These are phyloP conservation scores for Nadsonia fulvescens DNA, from an alignment of 805 yeast species.

Conservation along the genomic window DNA sequence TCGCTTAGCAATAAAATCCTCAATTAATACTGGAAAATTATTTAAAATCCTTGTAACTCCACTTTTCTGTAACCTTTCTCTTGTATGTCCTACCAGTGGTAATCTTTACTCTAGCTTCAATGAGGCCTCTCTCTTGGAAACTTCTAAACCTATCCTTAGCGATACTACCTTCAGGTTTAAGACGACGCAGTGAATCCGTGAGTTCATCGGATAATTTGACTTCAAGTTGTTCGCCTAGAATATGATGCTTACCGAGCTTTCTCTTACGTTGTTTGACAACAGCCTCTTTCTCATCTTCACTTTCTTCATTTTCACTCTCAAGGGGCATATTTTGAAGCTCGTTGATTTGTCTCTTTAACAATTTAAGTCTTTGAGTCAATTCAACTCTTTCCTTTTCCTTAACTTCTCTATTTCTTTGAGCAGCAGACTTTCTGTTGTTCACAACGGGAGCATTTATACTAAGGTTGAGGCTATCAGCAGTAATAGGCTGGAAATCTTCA, in stretches of 20 bases:
- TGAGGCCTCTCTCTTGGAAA: slow-evolving; percentile 68
- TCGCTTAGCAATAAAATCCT: no score
- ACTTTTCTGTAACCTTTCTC: slow-evolving; percentile 72
- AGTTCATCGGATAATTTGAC: slow-evolving; percentile 81
- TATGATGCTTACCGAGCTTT: slow-evolving; percentile 27
- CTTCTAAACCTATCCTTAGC: slow-evolving; percentile 66
- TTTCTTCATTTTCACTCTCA: slow-evolving; percentile 10
- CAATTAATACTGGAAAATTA: no score
- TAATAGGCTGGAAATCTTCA: slow-evolving; percentile 20
- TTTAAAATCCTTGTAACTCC: slow-evolving; percentile 74
- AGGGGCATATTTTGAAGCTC: slow-evolving; percentile 31
- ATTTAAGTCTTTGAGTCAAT: slow-evolving; percentile 38
- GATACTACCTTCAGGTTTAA: slow-evolving; percentile 82
- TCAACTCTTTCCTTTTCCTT: slow-evolving; percentile 29
- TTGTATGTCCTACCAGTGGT: slow-evolving; percentile 47
- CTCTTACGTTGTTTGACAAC: slow-evolving; percentile 18
- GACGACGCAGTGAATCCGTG: slow-evolving; percentile 61
- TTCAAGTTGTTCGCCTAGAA: slow-evolving; percentile 34
- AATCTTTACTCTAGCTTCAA: slow-evolving; percentile 68
- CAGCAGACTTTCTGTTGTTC: slow-evolving; percentile 53
- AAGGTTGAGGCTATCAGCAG: slow-evolving; percentile 21
- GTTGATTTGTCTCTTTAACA: slow-evolving; percentile 38
- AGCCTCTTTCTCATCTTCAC: slow-evolving; percentile 9
- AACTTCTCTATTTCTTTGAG: slow-evolving; percentile 58
- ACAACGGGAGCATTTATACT: slow-evolving; percentile 59